Evolutionary conservation across 2,329 filamentous ascomycete species (phyloP), one percentile per base, ranked within the genome.

Genomic region (Arthrobotrys pseudoclavata): DNA sequence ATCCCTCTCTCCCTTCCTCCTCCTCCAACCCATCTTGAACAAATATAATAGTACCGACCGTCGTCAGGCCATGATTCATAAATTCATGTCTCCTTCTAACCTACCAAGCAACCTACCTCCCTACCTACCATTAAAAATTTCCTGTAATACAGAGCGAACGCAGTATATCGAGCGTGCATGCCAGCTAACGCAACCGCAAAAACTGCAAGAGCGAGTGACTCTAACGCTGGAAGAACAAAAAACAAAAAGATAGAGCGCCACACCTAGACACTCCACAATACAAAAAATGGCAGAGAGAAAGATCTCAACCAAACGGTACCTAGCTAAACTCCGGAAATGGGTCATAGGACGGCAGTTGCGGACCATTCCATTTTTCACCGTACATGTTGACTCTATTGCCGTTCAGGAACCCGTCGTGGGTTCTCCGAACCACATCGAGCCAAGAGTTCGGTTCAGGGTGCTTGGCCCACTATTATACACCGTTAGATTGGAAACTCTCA

Each of bases 361-460:
- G 86, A 1, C 87, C 87, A 0, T 83, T 82, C 87, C 87, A 88
- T 68, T 84, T 84, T 82, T 88, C 87, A 62, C 87, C 86, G 79
- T 88, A 88, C 0, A 84, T 83, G 79, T 88, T 88, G 42, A 83
- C 84, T 48, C 86, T 84, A 6, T 83, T 81, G n/a, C 86, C 84
- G 0, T 84, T 83, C 79, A 88, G 87, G 82, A 87, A 88, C 40
- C 85, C 86, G 76, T 88, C 86, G 66, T 88, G 87, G 1, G 87
- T 86, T 34, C 85, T 84, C 79, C 87, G 85, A 57, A 88, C 84
- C 67, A 88, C 84, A 24, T 86, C 85, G 29, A 88, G 84, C 87
- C 87, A 88, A 0, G 86, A 87, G 4, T 86, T 87, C 10, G 87
- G 87, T 81, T 88, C 87, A 0, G 87, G 87, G 71, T 87, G 85